Percentiles rank a stretch among this genome's conserved stretches.
These are phyloP conservation scores for Gamsiella multidivaricata DNA, from an alignment of 192 early-diverging fungal genomes.

Conservation along the genomic window DNA sequence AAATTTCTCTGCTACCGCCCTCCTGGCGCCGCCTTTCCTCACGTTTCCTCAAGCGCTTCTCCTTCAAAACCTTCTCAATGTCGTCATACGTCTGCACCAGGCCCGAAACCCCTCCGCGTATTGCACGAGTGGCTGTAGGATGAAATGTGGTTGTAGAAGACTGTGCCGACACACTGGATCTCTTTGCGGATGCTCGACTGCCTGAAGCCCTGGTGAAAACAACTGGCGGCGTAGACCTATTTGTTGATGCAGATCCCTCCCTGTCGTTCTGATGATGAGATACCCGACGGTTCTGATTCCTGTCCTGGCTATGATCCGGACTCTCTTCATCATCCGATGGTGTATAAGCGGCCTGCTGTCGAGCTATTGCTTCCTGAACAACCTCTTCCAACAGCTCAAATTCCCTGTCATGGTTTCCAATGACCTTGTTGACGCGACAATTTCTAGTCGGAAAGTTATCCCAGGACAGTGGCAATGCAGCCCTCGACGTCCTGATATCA, in stretches of 20 bases:
- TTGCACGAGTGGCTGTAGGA: background rate
- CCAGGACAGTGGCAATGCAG: conserved; percentile 33
- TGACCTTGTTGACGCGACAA: conserved; percentile 45
- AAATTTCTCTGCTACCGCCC: background rate
- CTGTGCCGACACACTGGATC: background rate
- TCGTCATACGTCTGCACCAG: conserved; percentile 34
- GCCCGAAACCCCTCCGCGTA: conserved; percentile 2
- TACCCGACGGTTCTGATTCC: background rate
- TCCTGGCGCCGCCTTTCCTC: conserved; percentile 12
- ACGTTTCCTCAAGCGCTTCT: conserved; percentile 24
- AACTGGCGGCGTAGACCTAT: background rate
- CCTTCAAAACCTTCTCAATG: conserved; percentile 27
- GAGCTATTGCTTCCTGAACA: conserved; percentile 36
- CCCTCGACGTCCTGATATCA: conserved; percentile 11
- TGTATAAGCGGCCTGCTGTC: conserved; percentile 11
- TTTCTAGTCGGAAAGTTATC: conserved; percentile 41
- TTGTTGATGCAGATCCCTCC: background rate
- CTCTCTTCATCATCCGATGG: conserved; percentile 1
- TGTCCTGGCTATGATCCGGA: background rate
- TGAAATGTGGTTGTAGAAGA: background rate
- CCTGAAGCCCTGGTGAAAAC: background rate
- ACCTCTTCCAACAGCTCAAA: conserved; percentile 30
- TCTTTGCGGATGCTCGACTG: background rate
- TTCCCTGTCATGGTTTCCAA: conserved; percentile 32
- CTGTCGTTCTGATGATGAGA: background rate